These are phyloP conservation scores for Pyrenochaeta sp. DNA, from an alignment of 2,329 filamentous ascomycete genomes.

Conservation along the genomic window DNA sequence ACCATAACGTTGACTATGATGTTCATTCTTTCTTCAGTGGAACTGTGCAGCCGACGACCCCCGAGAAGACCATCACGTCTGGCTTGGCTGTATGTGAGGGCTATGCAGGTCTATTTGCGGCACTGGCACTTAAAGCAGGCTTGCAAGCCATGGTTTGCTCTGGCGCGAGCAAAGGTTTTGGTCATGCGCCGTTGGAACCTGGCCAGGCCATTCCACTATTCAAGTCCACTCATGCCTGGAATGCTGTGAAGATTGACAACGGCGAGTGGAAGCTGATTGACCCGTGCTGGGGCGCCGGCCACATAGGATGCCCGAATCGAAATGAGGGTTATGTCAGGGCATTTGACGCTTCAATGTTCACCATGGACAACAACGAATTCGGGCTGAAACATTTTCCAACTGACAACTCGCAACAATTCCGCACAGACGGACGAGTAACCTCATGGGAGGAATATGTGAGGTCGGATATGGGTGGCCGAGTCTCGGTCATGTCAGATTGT, in stretches of 20 bases:
- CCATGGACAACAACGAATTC: conserved; percentile 78
- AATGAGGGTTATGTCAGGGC: conserved; percentile 66
- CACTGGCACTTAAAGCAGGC: conserved; percentile 80
- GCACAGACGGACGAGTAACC: conserved; percentile 72
- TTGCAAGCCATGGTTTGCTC: conserved; percentile 77
- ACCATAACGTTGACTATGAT: conserved; percentile 92
- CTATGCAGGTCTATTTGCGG: conserved; percentile 83
- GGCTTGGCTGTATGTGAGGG: conserved; percentile 92
- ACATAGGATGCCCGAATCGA: conserved; percentile 55
- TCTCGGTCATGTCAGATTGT: conserved; percentile 58
- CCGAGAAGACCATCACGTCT: conserved; percentile 75
- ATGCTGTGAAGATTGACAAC: conserved; percentile 85
- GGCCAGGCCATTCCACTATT: conserved; percentile 72
- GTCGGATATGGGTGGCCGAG: conserved; percentile 60
- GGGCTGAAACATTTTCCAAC: conserved; percentile 80
- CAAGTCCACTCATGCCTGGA: conserved; percentile 83
- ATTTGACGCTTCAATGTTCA: conserved; percentile 69
- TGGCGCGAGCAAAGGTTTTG: conserved; percentile 88
- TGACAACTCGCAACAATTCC: conserved; percentile 74
- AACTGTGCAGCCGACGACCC: conserved; percentile 71
- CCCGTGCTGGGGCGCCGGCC: conserved; percentile 90
- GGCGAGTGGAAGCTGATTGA: conserved; percentile 93
- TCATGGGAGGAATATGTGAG: conserved; percentile 85
- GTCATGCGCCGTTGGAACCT: conserved; percentile 69
- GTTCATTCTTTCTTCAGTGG: conserved; percentile 79